Percentiles rank a stretch among this genome's conserved stretches.
Conservation (phyloP, 768 basidiomycete species). For the Phanerochaete carnosa region DNA sequence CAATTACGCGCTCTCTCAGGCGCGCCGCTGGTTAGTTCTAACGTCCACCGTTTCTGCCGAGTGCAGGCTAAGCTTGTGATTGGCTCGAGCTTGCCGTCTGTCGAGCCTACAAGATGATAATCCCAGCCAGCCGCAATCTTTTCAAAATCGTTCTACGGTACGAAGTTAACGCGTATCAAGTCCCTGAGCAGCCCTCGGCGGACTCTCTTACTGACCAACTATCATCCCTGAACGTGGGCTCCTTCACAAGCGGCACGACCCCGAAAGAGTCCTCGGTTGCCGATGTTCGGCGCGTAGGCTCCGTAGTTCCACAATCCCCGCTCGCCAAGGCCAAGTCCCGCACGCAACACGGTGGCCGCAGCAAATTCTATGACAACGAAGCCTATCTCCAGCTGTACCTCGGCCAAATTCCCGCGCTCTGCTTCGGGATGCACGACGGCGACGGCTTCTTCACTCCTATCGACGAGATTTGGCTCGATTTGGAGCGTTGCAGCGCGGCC, state of each 20-base stretch:
- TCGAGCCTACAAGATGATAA: no score
- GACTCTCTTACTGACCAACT: conserved; percentile 22
- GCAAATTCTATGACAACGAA: background rate
- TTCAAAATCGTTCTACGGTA: conserved; percentile 57
- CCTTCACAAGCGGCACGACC: background rate
- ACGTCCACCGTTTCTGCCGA: no score
- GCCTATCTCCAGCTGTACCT: conserved; percentile 65
- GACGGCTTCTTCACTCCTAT: conserved; percentile 50
- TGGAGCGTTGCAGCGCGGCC: background rate
- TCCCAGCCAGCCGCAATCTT: no score
- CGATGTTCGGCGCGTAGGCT: conserved; percentile 1
- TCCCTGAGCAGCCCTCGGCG: background rate
- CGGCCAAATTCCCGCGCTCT: conserved; percentile 62
- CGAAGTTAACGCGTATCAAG: conserved; percentile 41
- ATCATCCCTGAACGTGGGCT: conserved; percentile 8
- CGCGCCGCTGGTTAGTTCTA: no score
- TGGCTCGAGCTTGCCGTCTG: no score
- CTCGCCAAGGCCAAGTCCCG: conserved; percentile 14
- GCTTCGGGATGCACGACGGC: conserved; percentile 52
- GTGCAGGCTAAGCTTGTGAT: no score
- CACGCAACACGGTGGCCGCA: background rate
- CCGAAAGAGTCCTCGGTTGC: background rate
- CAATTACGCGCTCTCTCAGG: no score
- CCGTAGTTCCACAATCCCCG: background rate
- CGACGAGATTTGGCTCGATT: conserved; percentile 34